A percentile compares a stretch with the other conserved stretches of the same genome.
Conservation (phyloP, 2,329 filamentous ascomycete species). For the Thermoascus crustaceus region DNA sequence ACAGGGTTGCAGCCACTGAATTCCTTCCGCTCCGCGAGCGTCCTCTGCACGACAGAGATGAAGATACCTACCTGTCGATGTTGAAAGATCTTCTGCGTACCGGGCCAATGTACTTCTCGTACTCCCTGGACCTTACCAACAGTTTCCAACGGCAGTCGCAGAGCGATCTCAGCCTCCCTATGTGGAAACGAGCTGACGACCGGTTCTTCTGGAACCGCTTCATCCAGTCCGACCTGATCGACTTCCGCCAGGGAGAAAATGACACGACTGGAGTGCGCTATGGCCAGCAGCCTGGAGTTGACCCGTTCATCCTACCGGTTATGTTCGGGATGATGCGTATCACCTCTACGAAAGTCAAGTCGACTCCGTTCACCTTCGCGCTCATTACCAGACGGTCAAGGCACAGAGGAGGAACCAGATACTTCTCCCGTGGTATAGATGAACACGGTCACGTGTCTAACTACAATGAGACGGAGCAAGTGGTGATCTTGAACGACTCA, state of each 20-base stretch:
- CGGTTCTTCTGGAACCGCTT: constrained; percentile 99
- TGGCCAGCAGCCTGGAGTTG: constrained; percentile 61
- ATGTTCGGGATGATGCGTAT: constrained; percentile 97
- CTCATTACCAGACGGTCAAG: constrained; percentile 85
- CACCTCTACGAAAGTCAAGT: constrained; percentile 75
- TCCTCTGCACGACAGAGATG: constrained; percentile 82
- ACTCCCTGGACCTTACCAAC: constrained; percentile 93
- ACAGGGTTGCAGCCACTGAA: constrained; percentile 84
- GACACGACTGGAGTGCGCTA: constrained; percentile 39
- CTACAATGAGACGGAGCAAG: constrained; percentile 97
- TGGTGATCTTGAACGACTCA: constrained; percentile 79
- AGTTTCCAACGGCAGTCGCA: constrained; percentile 90
- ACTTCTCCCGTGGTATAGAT: constrained; percentile 90
- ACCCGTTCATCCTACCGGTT: constrained; percentile 89
- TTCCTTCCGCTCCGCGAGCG: constrained; percentile 90
- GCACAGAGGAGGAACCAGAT: constrained; percentile 81
- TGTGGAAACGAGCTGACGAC: constrained; percentile 91
- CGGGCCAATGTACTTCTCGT: constrained; percentile 95
- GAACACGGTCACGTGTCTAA: constrained; percentile 94
- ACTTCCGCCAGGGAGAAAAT: constrained; percentile 61
- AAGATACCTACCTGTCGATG: constrained; percentile 80
- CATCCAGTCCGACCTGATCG: constrained; percentile 81
- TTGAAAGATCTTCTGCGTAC: constrained; percentile 74
- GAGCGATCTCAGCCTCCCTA: constrained; percentile 58
- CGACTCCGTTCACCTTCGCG: constrained; percentile 71